These are phyloP conservation scores for Ceratocystis colombiana DNA, from an alignment of 2,329 filamentous ascomycete species.

Conservation along the genomic window DNA sequence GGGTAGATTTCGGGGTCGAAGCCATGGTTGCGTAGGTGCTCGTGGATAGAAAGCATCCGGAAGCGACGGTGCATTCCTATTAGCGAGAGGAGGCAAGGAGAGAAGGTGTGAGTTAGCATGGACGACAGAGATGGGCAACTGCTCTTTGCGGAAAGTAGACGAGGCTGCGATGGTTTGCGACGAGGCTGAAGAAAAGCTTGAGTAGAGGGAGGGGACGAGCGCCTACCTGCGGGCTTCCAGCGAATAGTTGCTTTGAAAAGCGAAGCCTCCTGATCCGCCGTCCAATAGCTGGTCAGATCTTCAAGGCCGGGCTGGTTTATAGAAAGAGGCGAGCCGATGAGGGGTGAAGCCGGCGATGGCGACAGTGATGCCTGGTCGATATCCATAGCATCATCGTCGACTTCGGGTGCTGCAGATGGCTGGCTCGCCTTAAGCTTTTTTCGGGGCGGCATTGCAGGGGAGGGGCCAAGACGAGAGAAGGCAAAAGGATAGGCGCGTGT, in stretches of 20 bases:
- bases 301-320: conserved; percentile 31
- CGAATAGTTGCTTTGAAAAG: conserved; percentile 86
- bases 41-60: conserved; percentile 75
- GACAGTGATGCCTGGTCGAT: conserved; percentile 41
- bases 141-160: background rate
- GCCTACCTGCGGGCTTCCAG: conserved; percentile 85
- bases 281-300: conserved; percentile 59
- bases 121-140: background rate
- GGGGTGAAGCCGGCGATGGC: conserved; percentile 11
- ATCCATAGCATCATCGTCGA: conserved; percentile 54
- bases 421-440: conserved; percentile 53
- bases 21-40: conserved; percentile 69
- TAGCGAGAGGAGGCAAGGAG: background rate
- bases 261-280: conserved; percentile 86
- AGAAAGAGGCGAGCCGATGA: conserved; percentile 17
- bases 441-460: conserved; percentile 51
- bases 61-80: conserved; percentile 88
- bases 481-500: background rate
- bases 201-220: background rate
- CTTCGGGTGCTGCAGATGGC: conserved; percentile 38
- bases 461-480: background rate
- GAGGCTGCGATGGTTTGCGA: conserved; percentile 1
- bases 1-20: conserved; percentile 57
- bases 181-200: background rate
- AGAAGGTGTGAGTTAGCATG: background rate